Evolutionary conservation across 768 basidiomycete species (phyloP), one percentile per base, ranked within the genome.

Genomic region (Butyriboletus loyo): DNA sequence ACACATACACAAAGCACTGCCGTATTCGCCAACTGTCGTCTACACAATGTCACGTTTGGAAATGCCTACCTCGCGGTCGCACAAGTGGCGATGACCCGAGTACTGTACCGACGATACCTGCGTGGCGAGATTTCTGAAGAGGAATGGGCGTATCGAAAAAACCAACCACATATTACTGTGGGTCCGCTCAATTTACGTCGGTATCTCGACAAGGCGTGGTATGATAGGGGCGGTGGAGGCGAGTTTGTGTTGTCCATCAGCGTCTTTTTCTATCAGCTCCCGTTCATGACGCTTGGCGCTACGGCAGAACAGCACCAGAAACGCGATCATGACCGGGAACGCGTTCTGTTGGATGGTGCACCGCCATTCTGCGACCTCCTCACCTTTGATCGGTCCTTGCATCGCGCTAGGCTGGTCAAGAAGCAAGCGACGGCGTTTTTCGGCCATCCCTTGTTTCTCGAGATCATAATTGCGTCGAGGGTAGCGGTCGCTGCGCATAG

Each of bases 181-280:
- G 81, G 80, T 2, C 81, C 81, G 10, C 54, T 81, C 24, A 83
- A 78, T 63, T 51, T 82, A 21, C 72, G 83, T 2, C 76, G 76
- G 2, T 76, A 74, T 54, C 73, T 83, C 10, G 75, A 81, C 61
- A 54, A 62, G 19, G 55, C 69, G 7, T 83, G 82, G 82, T 70
- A 71, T 42, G 57, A 71, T 3, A 58, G 51, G 1, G 81, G 82
- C 0, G 82, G 82, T 6, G 62, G 62, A 0, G 65, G 61, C 9
- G 77, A 78, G 39, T 74, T 78, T n/a, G 66, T 69, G 36, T 49
- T 77, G n/a, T 69, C 70, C 27, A 73, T 82, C 40, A 67, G 74
- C 25, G 75, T 73, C 49, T 80, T 73, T 78, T 76, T 55, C n/a
- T n/a, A n/a, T n/a, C n/a, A n/a, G n/a, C n/a, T n/a, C n/a, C n/a